Base-by-base conservation (phyloP, 2,329 filamentous ascomycete genomes). In the Colletotrichum sp. region DNA sequence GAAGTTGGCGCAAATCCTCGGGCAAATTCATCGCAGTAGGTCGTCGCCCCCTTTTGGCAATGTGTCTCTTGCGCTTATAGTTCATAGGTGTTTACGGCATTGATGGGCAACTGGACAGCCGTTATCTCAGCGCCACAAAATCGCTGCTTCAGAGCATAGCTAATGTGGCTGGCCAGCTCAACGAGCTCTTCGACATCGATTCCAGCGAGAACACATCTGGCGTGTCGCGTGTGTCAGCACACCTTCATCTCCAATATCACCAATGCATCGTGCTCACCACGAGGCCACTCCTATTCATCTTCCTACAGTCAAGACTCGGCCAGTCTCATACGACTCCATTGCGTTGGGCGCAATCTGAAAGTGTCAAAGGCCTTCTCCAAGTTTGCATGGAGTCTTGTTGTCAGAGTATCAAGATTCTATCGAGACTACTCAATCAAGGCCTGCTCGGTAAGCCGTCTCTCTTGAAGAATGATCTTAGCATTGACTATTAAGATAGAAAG, bases 301-400 rank as follows among this genome's bases (percentile, higher is more conserved):
- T 62, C 28, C 10, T 62, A 13, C 59, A 62, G 18, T 62, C 59
- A 5, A 62, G 59, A 16, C 28, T 62, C 12, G 59, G 59, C 26
- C 59, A 62, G 18, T 62, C 59, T 18, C 59, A 62, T n/a, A 26
- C 26, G 9, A 62, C 59, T 2, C 59, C 28, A 7, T 30, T 62
- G 3, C 59, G 59, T 30, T 62, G 59, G 59, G 59, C 59, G 18
- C 59, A 34, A n/a, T 62, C 59, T n/a, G 59, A 62, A 15, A 62
- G 59, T 7, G 59, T 62, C 59, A 62, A 32, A 30, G 59, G 59
- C 8, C 59, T 62, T 62, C 59, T 62, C 6, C 59, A 62, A n/a
- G 59, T 62, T 30, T 62, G 59, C 7, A 62, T 62, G 59, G 59
- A 62, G n/a, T 62, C 59, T 21, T 62, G 59, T 62, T 62, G 59